Evolutionary conservation across 352 stramenopile genomes (phyloP).

Genomic region (Globisporangium canariense): DNA sequence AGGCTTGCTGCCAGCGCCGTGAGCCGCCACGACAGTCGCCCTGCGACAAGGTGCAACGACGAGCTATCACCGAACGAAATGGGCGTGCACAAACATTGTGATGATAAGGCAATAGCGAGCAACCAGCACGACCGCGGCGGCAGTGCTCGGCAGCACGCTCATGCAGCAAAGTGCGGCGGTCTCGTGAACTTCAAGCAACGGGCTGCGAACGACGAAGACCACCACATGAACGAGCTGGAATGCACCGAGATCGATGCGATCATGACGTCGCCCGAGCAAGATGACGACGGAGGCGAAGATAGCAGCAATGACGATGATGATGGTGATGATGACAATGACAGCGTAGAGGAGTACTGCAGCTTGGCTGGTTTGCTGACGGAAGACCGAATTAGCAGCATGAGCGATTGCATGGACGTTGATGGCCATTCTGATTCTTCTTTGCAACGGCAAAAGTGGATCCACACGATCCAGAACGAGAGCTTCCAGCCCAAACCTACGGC

Average conservation of each 20-base stretch:
- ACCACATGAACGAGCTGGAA: constrained; percentile 1
- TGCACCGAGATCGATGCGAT: constrained; percentile 3
- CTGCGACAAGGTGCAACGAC: not conserved
- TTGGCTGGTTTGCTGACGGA: constrained; percentile 1
- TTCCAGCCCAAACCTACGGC: constrained; percentile 66
- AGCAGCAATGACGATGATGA: not conserved
- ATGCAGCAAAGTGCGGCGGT: not conserved
- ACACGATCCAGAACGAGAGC: constrained; percentile 49
- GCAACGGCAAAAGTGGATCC: constrained; percentile 27
- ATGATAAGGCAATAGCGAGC: not conserved
- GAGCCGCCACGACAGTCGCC: not conserved
- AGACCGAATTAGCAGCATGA: not conserved
- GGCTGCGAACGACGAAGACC: not conserved
- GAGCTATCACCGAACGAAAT: not conserved
- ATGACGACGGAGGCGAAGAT: not conserved
- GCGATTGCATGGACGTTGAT: constrained; percentile 5
- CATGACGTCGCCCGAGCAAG: constrained; percentile 5
- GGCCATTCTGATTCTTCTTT: not conserved
- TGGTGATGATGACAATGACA: not conserved
- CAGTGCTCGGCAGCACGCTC: not conserved
- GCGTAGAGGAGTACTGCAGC: constrained; percentile 3
- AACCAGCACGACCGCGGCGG: not conserved
- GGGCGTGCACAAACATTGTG: not conserved
- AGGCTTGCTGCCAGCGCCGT: not conserved
- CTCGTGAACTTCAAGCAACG: not conserved